Evolutionary conservation across 345 rosid species (phyloP).

Genomic region (Pelargonium nanum): DNA sequence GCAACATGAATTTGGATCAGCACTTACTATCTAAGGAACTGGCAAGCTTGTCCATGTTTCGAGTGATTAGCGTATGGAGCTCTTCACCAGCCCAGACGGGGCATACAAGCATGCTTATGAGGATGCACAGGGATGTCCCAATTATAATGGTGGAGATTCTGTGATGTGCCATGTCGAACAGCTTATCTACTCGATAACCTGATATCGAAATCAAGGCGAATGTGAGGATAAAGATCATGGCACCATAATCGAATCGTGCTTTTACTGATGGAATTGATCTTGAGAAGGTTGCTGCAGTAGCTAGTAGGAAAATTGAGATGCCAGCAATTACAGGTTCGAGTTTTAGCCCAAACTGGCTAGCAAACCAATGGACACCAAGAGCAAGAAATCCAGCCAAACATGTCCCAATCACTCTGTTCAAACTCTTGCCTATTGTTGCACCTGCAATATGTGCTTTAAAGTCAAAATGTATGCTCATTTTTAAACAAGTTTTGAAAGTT

Average conservation of each 20-base stretch:
- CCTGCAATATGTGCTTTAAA: slow-evolving; percentile 24
- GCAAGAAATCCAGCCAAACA: slow-evolving; percentile 60
- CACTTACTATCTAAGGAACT: slow-evolving; percentile 29
- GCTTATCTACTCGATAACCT: slow-evolving; percentile 25
- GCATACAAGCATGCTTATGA: slow-evolving; percentile 23
- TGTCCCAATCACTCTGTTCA: slow-evolving; percentile 57
- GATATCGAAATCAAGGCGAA: slow-evolving; percentile 31
- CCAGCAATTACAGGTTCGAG: slow-evolving; percentile 49
- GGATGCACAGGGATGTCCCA: slow-evolving; percentile 30
- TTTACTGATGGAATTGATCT: slow-evolving; percentile 30
- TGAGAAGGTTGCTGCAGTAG: slow-evolving; percentile 30
- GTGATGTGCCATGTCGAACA: slow-evolving; percentile 24
- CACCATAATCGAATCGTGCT: slow-evolving; percentile 31
- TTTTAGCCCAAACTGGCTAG: slow-evolving; percentile 35
- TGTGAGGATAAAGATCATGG: slow-evolving; percentile 38
- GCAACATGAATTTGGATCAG: neutral
- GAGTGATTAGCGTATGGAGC: slow-evolving; percentile 14
- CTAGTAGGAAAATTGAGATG: slow-evolving; percentile 45
- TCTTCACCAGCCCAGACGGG: slow-evolving; percentile 39
- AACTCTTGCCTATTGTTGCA: slow-evolving; percentile 51
- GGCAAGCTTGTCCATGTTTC: slow-evolving; percentile 35
- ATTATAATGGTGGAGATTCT: slow-evolving; percentile 28
- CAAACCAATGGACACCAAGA: slow-evolving; percentile 51
- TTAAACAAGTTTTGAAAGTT: neutral
- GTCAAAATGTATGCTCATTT: neutral